Evolutionary conservation across 148 eudicot species (phyloP).

Genomic region (Rhododendron mucronatum): DNA sequence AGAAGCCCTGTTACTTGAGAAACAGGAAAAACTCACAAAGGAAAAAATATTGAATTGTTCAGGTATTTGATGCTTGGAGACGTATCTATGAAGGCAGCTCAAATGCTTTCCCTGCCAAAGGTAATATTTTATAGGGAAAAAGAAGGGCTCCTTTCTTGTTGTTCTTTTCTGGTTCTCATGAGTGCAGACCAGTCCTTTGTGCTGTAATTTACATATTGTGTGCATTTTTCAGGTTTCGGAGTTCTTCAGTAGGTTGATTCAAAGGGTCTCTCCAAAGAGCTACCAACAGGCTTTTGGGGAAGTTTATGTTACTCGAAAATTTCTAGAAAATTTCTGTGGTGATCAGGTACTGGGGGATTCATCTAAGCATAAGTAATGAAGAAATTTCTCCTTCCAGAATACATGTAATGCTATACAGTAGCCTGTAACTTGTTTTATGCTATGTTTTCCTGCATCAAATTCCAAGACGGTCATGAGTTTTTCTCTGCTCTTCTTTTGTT

Average conservation of each 20-base stretch:
- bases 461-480: not conserved
- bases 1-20: not conserved
- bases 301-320: slow-evolving; percentile 80
- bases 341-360: slow-evolving; percentile 64
- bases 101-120: slow-evolving; percentile 75
- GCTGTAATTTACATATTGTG: not conserved
- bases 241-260: slow-evolving; percentile 80
- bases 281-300: slow-evolving; percentile 84
- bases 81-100: slow-evolving; percentile 80
- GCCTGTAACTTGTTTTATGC: not conserved
- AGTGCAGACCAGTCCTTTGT: not conserved
- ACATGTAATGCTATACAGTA: not conserved
- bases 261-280: slow-evolving; percentile 95
- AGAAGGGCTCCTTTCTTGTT: not conserved
- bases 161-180: not conserved
- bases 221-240: slow-evolving; percentile 51
- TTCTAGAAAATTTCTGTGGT: slow-evolving; percentile 86
- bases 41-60: slow-evolving; percentile 5
- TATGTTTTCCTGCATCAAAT: not conserved
- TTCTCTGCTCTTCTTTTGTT: not conserved
- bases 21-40: too few relatives aligned
- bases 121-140: slow-evolving; percentile 17
- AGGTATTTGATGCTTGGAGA: slow-evolving; percentile 93
- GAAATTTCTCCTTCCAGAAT: not conserved
- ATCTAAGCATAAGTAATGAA: not conserved